Percentiles rank a stretch among this genome's conserved stretches.
These are phyloP conservation scores for Gracilaria domingensis DNA, from an alignment of 23 red algal species.

Conservation along the genomic window DNA sequence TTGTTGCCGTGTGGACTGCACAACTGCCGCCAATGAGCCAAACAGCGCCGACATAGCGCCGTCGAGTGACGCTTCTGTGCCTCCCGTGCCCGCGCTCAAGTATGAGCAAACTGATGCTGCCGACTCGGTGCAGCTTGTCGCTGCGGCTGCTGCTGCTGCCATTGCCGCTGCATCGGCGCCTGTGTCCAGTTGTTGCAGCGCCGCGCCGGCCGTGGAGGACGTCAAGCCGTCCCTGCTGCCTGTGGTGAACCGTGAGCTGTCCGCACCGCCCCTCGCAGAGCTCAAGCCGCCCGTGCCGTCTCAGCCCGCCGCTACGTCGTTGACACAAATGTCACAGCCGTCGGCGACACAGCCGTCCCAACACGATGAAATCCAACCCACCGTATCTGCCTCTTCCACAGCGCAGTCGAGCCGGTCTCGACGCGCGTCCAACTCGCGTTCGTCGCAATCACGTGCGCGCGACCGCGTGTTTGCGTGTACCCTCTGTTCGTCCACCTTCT, in stretches of 20 bases:
- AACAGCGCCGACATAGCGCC: background rate
- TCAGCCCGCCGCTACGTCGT: slow-evolving; percentile 1
- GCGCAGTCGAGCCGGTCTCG: background rate
- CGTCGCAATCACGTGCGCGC: background rate
- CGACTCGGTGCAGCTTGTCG: no score
- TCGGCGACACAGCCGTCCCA: background rate
- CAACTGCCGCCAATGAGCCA: background rate
- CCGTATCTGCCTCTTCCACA: background rate
- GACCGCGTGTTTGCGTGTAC: slow-evolving; percentile 38
- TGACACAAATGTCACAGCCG: background rate
- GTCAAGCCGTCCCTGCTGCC: no score
- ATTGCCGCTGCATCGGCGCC: background rate
- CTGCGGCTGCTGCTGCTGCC: no score
- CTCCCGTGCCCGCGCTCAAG: no score
- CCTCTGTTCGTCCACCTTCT: slow-evolving; percentile 57
- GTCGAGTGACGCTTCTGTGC: background rate
- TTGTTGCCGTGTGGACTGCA: background rate
- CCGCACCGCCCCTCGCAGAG: background rate
- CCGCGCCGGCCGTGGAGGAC: background rate
- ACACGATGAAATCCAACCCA: no score
- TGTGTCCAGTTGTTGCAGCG: background rate
- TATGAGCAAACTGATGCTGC: background rate
- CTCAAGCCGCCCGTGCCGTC: no score
- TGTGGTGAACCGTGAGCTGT: no score
- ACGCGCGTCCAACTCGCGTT: background rate